Evolutionary conservation across 2,329 filamentous ascomycete genomes (phyloP).

Genomic region (Daldinia eschscholtzii): DNA sequence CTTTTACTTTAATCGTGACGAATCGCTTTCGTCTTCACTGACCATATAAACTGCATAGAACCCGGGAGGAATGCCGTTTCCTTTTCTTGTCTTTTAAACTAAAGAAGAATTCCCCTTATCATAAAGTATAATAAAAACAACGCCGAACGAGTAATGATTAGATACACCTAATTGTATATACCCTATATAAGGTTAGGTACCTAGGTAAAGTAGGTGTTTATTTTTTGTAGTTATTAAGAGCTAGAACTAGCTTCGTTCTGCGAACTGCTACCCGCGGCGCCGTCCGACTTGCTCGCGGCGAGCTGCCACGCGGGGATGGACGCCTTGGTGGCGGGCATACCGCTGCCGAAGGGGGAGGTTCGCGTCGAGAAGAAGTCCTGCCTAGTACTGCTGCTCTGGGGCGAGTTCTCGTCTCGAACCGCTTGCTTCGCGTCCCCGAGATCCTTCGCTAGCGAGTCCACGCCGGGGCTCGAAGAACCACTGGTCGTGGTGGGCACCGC

Average conservation of each 20-base stretch:
- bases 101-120: background rate
- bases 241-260: conserved; percentile 45
- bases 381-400: conserved; percentile 21
- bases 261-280: conserved; percentile 30
- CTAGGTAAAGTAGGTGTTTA: too few relatives aligned
- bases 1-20: background rate
- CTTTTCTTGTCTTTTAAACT: conserved; percentile 7
- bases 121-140: background rate
- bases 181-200: conserved; percentile 15
- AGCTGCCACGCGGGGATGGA: conserved; percentile 86
- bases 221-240: conserved; percentile 1
- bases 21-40: background rate
- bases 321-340: conserved; percentile 67
- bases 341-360: conserved; percentile 64
- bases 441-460: conserved; percentile 45
- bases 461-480: conserved; percentile 41
- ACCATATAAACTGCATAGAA: conserved; percentile 1
- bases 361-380: conserved; percentile 54
- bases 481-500: conserved; percentile 31
- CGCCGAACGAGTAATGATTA: conserved; percentile 25
- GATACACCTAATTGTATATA: conserved; percentile 2
- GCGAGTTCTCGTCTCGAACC: conserved; percentile 50
- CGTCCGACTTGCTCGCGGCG: conserved; percentile 67
- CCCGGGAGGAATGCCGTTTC: background rate
- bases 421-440: conserved; percentile 52